Evolutionary conservation across 2,329 filamentous ascomycete species (phyloP), one percentile per base, ranked within the genome.

Genomic region (Fusarium brevicatenulatum): DNA sequence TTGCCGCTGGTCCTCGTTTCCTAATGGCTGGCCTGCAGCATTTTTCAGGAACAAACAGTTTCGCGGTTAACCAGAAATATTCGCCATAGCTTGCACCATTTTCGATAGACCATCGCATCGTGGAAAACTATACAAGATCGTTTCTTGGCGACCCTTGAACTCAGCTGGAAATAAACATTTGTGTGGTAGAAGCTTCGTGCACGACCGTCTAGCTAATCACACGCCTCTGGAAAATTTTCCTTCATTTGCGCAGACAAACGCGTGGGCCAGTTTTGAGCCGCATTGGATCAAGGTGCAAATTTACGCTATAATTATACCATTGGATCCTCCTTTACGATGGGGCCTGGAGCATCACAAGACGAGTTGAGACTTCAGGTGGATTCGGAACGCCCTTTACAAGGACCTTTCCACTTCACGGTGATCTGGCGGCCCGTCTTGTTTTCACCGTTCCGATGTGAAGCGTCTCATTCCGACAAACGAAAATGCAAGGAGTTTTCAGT

Each of bases 261-360:
- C 63, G 34, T 47, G 64, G 71, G 15, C 64, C 63, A 68, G 50
- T 68, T 69, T 74, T 74, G 75, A 77, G 75, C 75, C 75, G 73
- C 75, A 77, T 70, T 65, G 58, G 58, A 65, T 73, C 53, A 70
- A 64, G 75, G 62, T 68, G 71, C 67, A 71, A 72, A 64, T 65
- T 77, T 76, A 77, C 75, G 73, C 73, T 76, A 77, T 77, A 73
- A 77, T 77, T 77, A 77, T 77, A 72, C 63, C 66, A 77, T 69
- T 37, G 73, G 63, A 75, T 76, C 73, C 73, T 70, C 73, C 70
- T 64, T 66, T 66, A 36, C 32, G 44, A 68, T 63, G 44, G 75
- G 61, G 57, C 58, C 40, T 71, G 70, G 63, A 71, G 64, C 71
- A 77, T 74, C 75, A 76, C 66, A 73, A 73, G 70, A 70, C 53